Conservation (phyloP, 1,139 yeast species). For the Geotrichum restrictum region DNA sequence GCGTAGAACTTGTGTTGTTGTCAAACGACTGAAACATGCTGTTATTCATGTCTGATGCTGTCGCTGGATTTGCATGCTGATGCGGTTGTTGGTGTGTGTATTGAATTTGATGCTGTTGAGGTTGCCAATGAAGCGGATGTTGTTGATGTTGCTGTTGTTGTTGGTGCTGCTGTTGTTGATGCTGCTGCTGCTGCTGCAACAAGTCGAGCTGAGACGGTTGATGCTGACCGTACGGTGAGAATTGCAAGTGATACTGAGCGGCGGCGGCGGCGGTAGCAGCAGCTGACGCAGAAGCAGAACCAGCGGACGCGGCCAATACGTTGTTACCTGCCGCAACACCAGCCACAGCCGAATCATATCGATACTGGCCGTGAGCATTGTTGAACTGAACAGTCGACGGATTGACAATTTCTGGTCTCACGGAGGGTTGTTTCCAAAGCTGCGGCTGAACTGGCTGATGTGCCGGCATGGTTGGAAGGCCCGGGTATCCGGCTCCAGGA, state of each 20-base stretch:
- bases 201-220: background rate
- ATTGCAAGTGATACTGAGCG: conserved; percentile 8
- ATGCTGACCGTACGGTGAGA: conserved; percentile 2
- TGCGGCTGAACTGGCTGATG: background rate
- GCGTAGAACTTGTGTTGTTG: conserved; percentile 5
- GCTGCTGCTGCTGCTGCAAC: conserved; percentile 3
- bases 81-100: background rate
- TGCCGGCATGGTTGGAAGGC: conserved; percentile 10
- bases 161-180: conserved; percentile 1
- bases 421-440: conserved; percentile 12
- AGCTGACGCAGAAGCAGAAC: background rate
- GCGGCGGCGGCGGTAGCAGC: conserved; percentile 6
- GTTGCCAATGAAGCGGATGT: conserved; percentile 1
- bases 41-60: background rate
- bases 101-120: conserved; percentile 1
- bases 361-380: conserved; percentile 8
- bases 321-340: background rate
- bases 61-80: background rate
- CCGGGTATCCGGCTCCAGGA: conserved; percentile 10
- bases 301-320: background rate
- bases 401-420: conserved; percentile 9
- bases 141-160: conserved; percentile 10
- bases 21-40: conserved; percentile 14
- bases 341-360: conserved; percentile 4
- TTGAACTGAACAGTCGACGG: conserved; percentile 7